Evolutionary conservation across 768 basidiomycete genomes (phyloP), one percentile per base, ranked within the genome.

Genomic region (Naganishia antarctica): DNA sequence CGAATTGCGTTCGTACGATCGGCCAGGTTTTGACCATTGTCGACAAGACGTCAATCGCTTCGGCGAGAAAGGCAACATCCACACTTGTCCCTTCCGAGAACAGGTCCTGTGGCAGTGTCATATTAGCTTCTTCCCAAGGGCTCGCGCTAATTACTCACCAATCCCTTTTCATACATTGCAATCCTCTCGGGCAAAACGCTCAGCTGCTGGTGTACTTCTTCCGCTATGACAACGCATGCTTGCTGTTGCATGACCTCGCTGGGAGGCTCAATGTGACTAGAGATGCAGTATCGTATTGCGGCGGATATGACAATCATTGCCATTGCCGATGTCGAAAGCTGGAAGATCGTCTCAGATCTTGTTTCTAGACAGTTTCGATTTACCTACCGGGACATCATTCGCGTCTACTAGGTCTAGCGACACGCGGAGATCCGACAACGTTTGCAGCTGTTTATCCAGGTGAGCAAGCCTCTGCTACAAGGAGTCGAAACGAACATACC

Each of bases 161-260:
- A 44, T 0, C 72, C 70, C 46, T 71, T 73, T 59, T 73, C 69
- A 21, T 61, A 65, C 40, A 73, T 41, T 34, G 69, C 70, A 32
- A 72, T 69, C 6, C 71, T 65, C 23, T 64, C 66, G 5, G 31
- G 59, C 4, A 71, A 44, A 0, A 57, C 40, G 23, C 26, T 25
- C 34, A 57, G 37, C 23, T 25, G 37, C 8, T 43, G 44, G 1
- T 50, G 46, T 2, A 66, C 37, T 9, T 66, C 68, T n/a, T 40
- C 11, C n/a, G 4, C 40, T 31, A 67, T 57, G 7, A 18, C 25
- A 3, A 45, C 48, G 13, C 47, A 12, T 1, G 65, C 7, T 15
- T 51, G 41, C 8, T 41, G 23, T 15, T 68, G 43, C 0, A 60
- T 43, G 16, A 13, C 6, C 13, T 16, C 28, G 16, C 32, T 25